Evolutionary conservation across 176 grass and related monocot species (phyloP).

Genomic region (Ananas comosus): DNA sequence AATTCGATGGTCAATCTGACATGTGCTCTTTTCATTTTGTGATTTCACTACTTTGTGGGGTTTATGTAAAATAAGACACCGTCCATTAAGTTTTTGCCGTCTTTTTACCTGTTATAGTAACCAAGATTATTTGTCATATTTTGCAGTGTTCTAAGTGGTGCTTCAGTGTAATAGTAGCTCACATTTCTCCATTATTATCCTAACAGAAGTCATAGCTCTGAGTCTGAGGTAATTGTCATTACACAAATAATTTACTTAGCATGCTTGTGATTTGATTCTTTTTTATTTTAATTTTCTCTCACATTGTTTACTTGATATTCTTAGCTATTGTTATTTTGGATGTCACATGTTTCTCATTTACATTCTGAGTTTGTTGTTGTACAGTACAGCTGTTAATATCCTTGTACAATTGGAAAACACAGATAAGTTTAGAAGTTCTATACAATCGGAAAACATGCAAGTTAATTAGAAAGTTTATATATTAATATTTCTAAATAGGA

Average conservation of each 20-base stretch:
- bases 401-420: too few relatives aligned
- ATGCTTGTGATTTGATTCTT: background rate
- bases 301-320: slow-evolving; percentile 1
- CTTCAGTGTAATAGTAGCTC: slow-evolving; percentile 1
- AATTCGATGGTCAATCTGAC: background rate
- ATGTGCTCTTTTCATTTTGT: background rate
- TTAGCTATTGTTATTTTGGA: background rate
- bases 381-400: too few relatives aligned
- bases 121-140: background rate
- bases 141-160: slow-evolving; percentile 10
- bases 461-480: too few relatives aligned
- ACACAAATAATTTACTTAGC: background rate
- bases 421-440: too few relatives aligned
- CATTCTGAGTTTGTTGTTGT: background rate
- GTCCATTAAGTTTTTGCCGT: background rate
- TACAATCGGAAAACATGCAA: too few relatives aligned
- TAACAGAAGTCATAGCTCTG: background rate
- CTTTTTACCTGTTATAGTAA: background rate
- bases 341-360: background rate
- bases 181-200: slow-evolving; percentile 13
- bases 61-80: background rate
- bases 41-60: background rate
- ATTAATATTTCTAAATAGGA: too few relatives aligned
- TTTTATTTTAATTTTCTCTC: background rate
- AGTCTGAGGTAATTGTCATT: background rate